These are phyloP conservation scores for Hsuehochloa calcarea DNA, from an alignment of 176 grass and related monocot species.

Conservation along the genomic window DNA sequence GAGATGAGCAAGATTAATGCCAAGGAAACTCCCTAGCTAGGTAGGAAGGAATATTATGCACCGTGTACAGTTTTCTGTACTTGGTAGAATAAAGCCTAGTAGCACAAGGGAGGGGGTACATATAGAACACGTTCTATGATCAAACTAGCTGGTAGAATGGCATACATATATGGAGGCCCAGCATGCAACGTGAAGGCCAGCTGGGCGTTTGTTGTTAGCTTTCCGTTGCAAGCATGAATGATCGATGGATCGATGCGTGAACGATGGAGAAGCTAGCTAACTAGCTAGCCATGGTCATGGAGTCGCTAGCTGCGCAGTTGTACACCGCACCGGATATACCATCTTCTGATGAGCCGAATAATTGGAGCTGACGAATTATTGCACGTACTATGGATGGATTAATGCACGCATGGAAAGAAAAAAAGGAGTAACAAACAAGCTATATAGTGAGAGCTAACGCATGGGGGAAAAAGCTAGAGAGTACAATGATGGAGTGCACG, in stretches of 20 bases:
- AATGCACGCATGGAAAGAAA: background rate
- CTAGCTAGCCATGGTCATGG: no score
- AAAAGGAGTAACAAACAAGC: background rate
- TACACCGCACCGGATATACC: background rate
- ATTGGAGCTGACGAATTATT: conserved; percentile 22
- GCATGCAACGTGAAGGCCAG: conserved; percentile 53
- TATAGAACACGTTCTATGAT: background rate
- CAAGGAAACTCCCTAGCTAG: background rate
- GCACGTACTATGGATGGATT: background rate
- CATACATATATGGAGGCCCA: background rate
- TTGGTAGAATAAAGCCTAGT: no score
- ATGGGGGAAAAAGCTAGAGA: background rate
- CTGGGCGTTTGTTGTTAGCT: conserved; percentile 32
- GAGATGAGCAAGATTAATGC: background rate
- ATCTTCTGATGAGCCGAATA: background rate
- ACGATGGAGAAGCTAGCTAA: background rate
- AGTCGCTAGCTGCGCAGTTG: background rate
- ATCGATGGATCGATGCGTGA: background rate
- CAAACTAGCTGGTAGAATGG: no score
- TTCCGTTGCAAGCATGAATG: conserved; percentile 13
- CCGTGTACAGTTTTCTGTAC: no score
- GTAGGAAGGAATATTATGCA: background rate
- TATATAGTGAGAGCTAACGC: no score
- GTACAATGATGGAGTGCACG: background rate
- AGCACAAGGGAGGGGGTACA: background rate